A percentile compares a stretch with the other conserved stretches of the same genome.
These are phyloP conservation scores for Pichia sp. DNA, from an alignment of 1,139 yeast species.

Conservation along the genomic window DNA sequence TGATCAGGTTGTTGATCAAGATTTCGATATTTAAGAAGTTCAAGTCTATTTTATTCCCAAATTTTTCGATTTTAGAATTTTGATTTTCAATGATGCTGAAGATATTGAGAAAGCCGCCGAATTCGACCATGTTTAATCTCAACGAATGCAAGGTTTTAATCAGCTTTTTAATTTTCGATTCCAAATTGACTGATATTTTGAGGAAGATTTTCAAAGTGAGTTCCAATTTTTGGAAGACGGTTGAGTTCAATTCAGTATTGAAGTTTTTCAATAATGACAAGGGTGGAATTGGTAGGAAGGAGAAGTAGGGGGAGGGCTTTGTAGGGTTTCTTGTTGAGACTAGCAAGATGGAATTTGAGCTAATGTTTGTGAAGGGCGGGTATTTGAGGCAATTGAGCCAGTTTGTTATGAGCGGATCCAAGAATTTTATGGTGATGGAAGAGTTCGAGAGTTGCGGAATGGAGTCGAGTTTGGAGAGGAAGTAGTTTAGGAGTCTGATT, in stretches of 20 bases:
- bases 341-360: constrained; percentile 29
- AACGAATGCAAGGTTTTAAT: constrained; percentile 26
- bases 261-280: constrained; percentile 25
- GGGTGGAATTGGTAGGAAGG: constrained; percentile 32
- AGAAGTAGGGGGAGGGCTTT: constrained; percentile 31
- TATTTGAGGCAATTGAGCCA: constrained; percentile 27
- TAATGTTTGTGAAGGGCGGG: constrained; percentile 31
- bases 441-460: constrained; percentile 24
- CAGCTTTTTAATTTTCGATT: constrained; percentile 22
- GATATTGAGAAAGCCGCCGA: constrained; percentile 35
- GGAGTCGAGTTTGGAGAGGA: constrained; percentile 21
- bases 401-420: constrained; percentile 28
- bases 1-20: constrained; percentile 27
- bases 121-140: constrained; percentile 28
- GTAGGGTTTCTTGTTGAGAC: constrained; percentile 31
- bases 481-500: constrained; percentile 28
- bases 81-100: constrained; percentile 32
- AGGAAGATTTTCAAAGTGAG: constrained; percentile 17
- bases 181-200: constrained; percentile 20
- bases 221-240: constrained; percentile 28
- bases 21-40: constrained; percentile 33
- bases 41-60: constrained; percentile 34
- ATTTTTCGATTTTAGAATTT: constrained; percentile 29
- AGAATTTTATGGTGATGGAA: constrained; percentile 24
- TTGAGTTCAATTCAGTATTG: constrained; percentile 22